These are phyloP conservation scores for Mitragyna speciosa DNA, from an alignment of 257 asterid genomes.

Conservation along the genomic window DNA sequence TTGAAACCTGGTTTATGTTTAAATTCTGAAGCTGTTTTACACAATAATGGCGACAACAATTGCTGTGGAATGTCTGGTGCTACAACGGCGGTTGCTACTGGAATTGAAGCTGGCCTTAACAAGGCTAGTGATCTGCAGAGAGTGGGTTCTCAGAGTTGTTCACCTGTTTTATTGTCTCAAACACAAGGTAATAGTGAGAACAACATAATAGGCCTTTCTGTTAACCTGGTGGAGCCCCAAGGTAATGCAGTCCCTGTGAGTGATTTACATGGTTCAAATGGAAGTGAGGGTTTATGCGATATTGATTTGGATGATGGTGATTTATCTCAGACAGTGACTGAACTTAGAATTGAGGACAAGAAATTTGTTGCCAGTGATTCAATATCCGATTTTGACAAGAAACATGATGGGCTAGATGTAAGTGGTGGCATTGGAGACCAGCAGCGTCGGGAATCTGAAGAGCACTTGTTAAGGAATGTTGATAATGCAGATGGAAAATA, in stretches of 20 bases:
- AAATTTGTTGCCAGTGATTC: slow-evolving; percentile 36
- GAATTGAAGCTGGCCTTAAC: slow-evolving; percentile 16
- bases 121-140: slow-evolving; percentile 26
- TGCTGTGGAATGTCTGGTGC: slow-evolving; percentile 18
- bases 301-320: slow-evolving; percentile 20
- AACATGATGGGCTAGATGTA: slow-evolving; percentile 32
- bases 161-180: slow-evolving; percentile 30
- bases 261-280: slow-evolving; percentile 34
- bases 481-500: slow-evolving; percentile 23
- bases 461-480: slow-evolving; percentile 21
- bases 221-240: slow-evolving; percentile 29
- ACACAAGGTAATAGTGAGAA: slow-evolving; percentile 22
- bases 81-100: slow-evolving; percentile 20
- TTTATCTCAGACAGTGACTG: slow-evolving; percentile 27
- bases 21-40: slow-evolving; percentile 23
- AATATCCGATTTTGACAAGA: slow-evolving; percentile 32
- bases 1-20: slow-evolving; percentile 24
- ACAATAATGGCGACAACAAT: slow-evolving; percentile 20
- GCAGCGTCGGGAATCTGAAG: slow-evolving; percentile 29
- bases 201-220: slow-evolving; percentile 26
- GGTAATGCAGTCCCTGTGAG: slow-evolving; percentile 31
- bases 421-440: slow-evolving; percentile 26
- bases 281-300: slow-evolving; percentile 34
- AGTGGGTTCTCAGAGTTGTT: slow-evolving; percentile 22
- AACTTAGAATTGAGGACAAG: slow-evolving; percentile 29